Evolutionary conservation across 164 flowering plant species (phyloP), one percentile per base, ranked within the genome.

Genomic region (Aristolochia contorta): DNA sequence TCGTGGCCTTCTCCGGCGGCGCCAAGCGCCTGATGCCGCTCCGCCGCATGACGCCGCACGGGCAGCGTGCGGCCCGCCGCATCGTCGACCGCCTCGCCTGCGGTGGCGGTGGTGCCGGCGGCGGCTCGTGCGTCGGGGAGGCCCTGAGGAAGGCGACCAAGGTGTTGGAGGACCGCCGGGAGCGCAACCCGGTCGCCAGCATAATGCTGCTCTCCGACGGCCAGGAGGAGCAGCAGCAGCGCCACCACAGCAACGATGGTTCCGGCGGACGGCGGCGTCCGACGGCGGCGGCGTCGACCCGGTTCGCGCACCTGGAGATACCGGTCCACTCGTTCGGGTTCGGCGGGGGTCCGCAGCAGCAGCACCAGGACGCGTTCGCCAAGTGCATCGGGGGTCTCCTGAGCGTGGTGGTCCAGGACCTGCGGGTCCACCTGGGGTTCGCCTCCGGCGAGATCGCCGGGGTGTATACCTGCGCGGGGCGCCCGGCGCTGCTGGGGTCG

Each of bases 271-370:
- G 65, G 47, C 77, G 76, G 46, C 72, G 58, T 1, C 27, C 21
- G 4, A 16, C 60, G 18, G 16, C 73, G 30, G 30, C 66, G 45
- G 58, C 86, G 0, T 62, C 84, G 1, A 84, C 96, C 15, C 77
- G 97, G 1, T 94, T 94, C 72, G 78, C 88, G 1, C 97, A 90
- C 56, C 69, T 94, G 9, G 99, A 94, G 75, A 91, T 94, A 53
- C 97, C 97, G 47, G 91, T 91, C 4, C 84, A 77, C 50, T 56
- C 79, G 4, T 76, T 71, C 49, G 87, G 82, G 0, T 74, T 75
- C 56, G 86, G 86, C 0, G 23, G 32, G 14, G 27, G 30, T 9
- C 22, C 56, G 56, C 16, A 10, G 3, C 71, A 55, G 55, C 72
- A 72, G 48, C 63, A 79, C 54, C 70, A 18, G 18, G 91, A 87